A percentile compares a stretch with the other conserved stretches of the same genome.
phyloP scores from a whole-genome alignment of 2,329 filamentous ascomycete species.

The Ilyonectria destructans region DNA sequence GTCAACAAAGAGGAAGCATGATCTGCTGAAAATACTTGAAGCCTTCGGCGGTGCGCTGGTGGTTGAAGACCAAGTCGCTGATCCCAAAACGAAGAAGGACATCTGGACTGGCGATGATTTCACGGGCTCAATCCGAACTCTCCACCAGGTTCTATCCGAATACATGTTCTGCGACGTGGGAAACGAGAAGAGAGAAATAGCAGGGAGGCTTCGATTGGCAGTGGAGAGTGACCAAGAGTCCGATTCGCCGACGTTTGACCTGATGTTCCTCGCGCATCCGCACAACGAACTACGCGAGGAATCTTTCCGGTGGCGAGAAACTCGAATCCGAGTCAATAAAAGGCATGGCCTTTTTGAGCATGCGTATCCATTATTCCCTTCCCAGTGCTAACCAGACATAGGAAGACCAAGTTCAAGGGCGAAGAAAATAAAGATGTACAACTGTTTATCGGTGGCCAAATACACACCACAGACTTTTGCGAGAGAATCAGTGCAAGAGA shows the following conservation, averaged over 20 bases:
- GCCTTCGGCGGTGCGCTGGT: not conserved
- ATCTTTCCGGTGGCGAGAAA: conserved; percentile 5
- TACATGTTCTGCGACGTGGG: not conserved
- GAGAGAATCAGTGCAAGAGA: conserved; percentile 13
- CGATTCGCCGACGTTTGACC: not conserved
- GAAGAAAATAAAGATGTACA: not conserved
- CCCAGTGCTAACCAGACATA: not conserved
- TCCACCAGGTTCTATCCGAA: conserved; percentile 2
- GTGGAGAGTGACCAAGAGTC: not conserved
- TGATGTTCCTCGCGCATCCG: conserved; percentile 13
- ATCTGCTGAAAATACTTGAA: not conserved
- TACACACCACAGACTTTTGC: conserved; percentile 13
- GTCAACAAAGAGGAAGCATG: not conserved
- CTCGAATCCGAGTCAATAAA: not conserved
- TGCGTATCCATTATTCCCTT: too few relatives aligned
- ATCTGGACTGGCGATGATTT: conserved; percentile 4
- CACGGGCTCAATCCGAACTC: conserved; percentile 3
- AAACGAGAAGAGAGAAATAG: conserved; percentile 6
- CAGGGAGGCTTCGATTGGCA: conserved; percentile 2
- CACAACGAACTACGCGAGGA: conserved; percentile 1
- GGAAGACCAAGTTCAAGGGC: conserved; percentile 3
- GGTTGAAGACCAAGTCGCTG: not conserved
- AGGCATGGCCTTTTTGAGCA: not conserved
- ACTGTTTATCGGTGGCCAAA: not conserved
- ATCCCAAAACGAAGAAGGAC: conserved; percentile 1